phyloP scores from a whole-genome alignment of 2,329 filamentous ascomycete genomes.

The Aspergillus jensenii region DNA sequence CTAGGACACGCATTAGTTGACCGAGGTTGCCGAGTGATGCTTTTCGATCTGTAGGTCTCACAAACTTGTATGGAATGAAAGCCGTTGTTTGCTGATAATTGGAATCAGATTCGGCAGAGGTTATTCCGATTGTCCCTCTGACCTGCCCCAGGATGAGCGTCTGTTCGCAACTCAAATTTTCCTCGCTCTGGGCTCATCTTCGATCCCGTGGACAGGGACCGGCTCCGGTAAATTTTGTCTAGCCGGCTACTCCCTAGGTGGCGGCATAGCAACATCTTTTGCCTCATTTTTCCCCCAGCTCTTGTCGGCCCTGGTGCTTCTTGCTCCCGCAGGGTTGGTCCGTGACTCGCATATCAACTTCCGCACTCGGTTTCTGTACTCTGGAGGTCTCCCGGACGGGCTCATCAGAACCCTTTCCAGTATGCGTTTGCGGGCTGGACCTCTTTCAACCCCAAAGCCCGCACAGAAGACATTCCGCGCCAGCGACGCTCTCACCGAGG shows the following conservation, averaged over 20 bases:
- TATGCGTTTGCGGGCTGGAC: slow-evolving; percentile 49
- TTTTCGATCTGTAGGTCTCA: slow-evolving; percentile 61
- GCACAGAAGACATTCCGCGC: slow-evolving; percentile 36
- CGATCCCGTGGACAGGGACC: slow-evolving; percentile 63
- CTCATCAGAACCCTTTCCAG: slow-evolving; percentile 55
- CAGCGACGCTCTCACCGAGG: slow-evolving; percentile 43
- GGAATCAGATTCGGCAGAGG: slow-evolving; percentile 60
- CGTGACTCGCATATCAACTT: slow-evolving; percentile 62
- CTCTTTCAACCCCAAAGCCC: slow-evolving; percentile 33
- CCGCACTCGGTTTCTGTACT: slow-evolving; percentile 64
- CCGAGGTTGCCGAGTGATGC: slow-evolving; percentile 72
- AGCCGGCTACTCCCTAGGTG: slow-evolving; percentile 78
- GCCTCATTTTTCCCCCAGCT: slow-evolving; percentile 67
- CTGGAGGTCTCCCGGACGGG: slow-evolving; percentile 57
- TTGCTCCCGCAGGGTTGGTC: slow-evolving; percentile 78
- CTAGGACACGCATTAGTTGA: slow-evolving; percentile 65
- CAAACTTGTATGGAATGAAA: not conserved
- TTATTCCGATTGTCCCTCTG: slow-evolving; percentile 68
- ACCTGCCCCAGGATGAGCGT: slow-evolving; percentile 69
- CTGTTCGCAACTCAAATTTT: slow-evolving; percentile 74
- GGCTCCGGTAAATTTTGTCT: slow-evolving; percentile 62
- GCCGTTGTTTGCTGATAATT: not conserved
- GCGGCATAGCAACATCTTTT: slow-evolving; percentile 70
- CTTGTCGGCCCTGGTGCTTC: slow-evolving; percentile 68
- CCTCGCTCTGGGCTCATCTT: slow-evolving; percentile 68